phyloP scores from a whole-genome alignment of 257 asterid species.

The Asclepias syriaca region DNA sequence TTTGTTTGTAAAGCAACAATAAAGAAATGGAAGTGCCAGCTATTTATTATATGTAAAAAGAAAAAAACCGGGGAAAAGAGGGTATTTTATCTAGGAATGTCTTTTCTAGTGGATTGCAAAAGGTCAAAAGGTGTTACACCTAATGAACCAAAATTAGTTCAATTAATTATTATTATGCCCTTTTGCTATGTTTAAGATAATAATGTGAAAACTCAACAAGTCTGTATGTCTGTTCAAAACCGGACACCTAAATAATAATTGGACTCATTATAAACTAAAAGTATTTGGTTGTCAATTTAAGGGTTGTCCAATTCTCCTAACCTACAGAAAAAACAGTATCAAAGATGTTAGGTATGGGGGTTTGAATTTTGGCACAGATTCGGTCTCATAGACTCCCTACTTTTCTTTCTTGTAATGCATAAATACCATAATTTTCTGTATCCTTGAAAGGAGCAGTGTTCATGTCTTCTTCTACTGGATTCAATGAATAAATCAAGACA shows the following conservation, averaged over 20 bases:
- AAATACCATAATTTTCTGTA: not conserved
- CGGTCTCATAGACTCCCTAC: not conserved
- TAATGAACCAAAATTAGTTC: constrained; percentile 11
- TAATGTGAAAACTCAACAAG: not conserved
- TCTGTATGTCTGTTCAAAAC: constrained; percentile 11
- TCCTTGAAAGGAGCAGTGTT: not conserved
- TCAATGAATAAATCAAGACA: not conserved
- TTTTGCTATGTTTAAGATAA: constrained; percentile 13
- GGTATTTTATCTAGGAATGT: constrained; percentile 22
- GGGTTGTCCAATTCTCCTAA: not conserved
- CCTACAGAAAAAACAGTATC: not conserved
- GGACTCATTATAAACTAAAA: too few species aligned
- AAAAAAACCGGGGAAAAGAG: constrained; percentile 3
- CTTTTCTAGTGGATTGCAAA: constrained; percentile 27
- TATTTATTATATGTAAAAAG: constrained; percentile 3
- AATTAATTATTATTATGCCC: not conserved
- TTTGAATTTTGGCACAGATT: constrained; percentile 3
- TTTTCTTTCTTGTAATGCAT: not conserved
- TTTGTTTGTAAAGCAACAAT: constrained; percentile 19
- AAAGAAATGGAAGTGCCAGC: constrained; percentile 28
- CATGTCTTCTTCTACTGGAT: not conserved
- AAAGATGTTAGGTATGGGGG: not conserved
- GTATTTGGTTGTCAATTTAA: too few species aligned
- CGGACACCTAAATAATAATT: constrained; percentile 1
- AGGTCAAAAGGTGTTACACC: constrained; percentile 31